Evolutionary conservation across 2,329 filamentous ascomycete species (phyloP).

Genomic region (Clarireedia hainanense): DNA sequence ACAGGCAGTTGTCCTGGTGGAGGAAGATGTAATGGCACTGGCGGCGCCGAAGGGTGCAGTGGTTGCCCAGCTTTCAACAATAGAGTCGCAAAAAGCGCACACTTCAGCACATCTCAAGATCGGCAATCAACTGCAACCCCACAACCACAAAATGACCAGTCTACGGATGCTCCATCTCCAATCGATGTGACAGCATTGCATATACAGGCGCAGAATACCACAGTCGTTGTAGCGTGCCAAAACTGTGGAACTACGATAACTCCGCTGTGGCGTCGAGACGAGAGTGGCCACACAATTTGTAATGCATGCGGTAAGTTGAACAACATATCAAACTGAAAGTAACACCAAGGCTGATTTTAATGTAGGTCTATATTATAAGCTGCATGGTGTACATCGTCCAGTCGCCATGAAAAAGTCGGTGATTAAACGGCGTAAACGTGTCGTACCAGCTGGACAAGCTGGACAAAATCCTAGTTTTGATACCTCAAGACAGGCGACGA

Average conservation of each 20-base stretch:
- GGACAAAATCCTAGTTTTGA: slow-evolving; percentile 39
- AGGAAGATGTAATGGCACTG: slow-evolving; percentile 91
- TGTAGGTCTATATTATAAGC: slow-evolving; percentile 84
- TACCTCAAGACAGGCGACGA: slow-evolving; percentile 30
- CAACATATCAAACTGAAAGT: not conserved
- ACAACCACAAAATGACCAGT: slow-evolving; percentile 22
- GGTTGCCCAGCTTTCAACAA: slow-evolving; percentile 98
- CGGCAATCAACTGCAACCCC: slow-evolving; percentile 17
- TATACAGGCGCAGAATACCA: slow-evolving; percentile 38
- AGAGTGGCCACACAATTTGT: slow-evolving; percentile 92
- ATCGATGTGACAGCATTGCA: slow-evolving; percentile 44
- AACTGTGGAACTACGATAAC: slow-evolving; percentile 97
- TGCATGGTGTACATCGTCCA: slow-evolving; percentile 86
- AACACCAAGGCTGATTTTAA: slow-evolving; percentile 12
- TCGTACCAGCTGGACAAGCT: slow-evolving; percentile 65
- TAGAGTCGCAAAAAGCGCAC: slow-evolving; percentile 78
- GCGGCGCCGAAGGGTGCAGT: slow-evolving; percentile 88
- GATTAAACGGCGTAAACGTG: slow-evolving; percentile 91
- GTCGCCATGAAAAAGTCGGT: slow-evolving; percentile 99
- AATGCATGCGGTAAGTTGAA: slow-evolving; percentile 82
- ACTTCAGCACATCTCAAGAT: slow-evolving; percentile 47
- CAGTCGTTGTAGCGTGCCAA: slow-evolving; percentile 81
- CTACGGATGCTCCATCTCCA: slow-evolving; percentile 31
- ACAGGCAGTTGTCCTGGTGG: slow-evolving; percentile 92
- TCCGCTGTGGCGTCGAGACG: slow-evolving; percentile 89